Conservation (phyloP, 805 yeast genomes). For the Hanseniaspora taiwanica region DNA sequence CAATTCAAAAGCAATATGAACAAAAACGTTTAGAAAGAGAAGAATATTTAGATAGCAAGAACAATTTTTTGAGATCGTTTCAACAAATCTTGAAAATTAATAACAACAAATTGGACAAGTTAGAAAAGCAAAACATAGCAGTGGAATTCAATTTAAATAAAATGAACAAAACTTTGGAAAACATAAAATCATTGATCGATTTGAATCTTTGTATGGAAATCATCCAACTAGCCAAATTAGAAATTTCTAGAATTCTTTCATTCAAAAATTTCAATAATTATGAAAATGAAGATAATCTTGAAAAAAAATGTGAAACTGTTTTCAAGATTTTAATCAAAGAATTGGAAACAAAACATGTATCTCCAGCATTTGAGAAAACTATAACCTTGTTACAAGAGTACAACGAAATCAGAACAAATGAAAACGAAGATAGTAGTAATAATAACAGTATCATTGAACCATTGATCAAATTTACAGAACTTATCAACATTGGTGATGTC, state of each 20-base stretch:
- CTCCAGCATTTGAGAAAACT: slow-evolving; percentile 76
- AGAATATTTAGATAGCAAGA: slow-evolving; percentile 21
- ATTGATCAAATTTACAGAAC: slow-evolving; percentile 70
- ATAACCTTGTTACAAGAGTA: slow-evolving; percentile 54
- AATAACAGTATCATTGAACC: slow-evolving; percentile 57
- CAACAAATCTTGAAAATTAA: slow-evolving; percentile 43
- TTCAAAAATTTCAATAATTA: slow-evolving; percentile 23
- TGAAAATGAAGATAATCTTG: slow-evolving; percentile 16
- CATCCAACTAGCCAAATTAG: slow-evolving; percentile 52
- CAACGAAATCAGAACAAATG: slow-evolving; percentile 37
- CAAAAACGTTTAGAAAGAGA: slow-evolving; percentile 4
- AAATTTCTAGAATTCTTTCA: slow-evolving; percentile 44
- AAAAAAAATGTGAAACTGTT: slow-evolving; percentile 36
- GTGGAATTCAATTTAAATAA: slow-evolving; percentile 73
- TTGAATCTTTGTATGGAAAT: slow-evolving; percentile 66
- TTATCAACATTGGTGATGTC: slow-evolving; percentile 85
- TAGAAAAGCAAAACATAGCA: slow-evolving; percentile 29
- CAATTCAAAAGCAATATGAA: slow-evolving; percentile 19
- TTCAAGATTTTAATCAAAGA: slow-evolving; percentile 53
- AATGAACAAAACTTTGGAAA: slow-evolving; percentile 58
- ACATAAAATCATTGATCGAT: slow-evolving; percentile 64
- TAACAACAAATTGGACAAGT: slow-evolving; percentile 15
- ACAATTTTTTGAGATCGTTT: slow-evolving; percentile 51
- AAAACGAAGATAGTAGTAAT: slow-evolving; percentile 22
- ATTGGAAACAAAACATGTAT: slow-evolving; percentile 63